A percentile compares a stretch with the other conserved stretches of the same genome.
These are phyloP conservation scores for Citrus reticulata DNA, from an alignment of 345 rosid species.

Conservation along the genomic window DNA sequence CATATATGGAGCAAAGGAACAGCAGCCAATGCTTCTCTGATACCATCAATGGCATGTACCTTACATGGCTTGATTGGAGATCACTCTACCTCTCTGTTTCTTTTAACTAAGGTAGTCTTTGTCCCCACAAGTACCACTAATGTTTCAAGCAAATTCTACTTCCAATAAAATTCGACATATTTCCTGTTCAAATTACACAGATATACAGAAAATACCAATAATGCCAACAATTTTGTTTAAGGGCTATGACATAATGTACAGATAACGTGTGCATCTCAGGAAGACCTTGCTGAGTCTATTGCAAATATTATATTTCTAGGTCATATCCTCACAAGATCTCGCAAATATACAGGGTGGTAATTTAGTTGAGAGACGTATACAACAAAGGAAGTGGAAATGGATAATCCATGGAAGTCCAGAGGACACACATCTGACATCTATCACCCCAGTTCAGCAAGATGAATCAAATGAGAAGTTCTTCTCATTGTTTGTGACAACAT, in stretches of 20 bases:
- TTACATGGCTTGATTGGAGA: conserved; percentile 44
- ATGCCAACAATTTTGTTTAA: background rate
- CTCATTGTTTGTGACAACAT: conserved; percentile 49
- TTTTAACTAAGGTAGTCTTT: conserved; percentile 56
- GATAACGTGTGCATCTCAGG: too few species aligned
- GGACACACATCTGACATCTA: conserved; percentile 46
- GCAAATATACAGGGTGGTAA: conserved; percentile 39
- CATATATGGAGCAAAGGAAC: conserved; percentile 46
- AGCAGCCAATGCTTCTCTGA: conserved; percentile 33
- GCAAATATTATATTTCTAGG: background rate
- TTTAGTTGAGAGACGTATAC: conserved; percentile 49
- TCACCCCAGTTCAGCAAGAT: conserved; percentile 44
- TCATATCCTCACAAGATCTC: background rate
- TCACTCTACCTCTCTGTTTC: conserved; percentile 49
- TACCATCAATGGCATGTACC: conserved; percentile 39
- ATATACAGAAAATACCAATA: background rate
- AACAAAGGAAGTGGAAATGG: conserved; percentile 74
- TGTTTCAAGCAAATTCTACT: background rate
- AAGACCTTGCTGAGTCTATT: background rate
- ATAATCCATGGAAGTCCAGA: conserved; percentile 53
- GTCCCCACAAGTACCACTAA: background rate
- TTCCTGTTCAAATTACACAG: background rate
- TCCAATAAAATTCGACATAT: background rate
- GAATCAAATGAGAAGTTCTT: conserved; percentile 35
- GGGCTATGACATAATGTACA: too few species aligned